phyloP scores from a whole-genome alignment of 768 basidiomycete species.

The Tricholoma hemisulphureum region DNA sequence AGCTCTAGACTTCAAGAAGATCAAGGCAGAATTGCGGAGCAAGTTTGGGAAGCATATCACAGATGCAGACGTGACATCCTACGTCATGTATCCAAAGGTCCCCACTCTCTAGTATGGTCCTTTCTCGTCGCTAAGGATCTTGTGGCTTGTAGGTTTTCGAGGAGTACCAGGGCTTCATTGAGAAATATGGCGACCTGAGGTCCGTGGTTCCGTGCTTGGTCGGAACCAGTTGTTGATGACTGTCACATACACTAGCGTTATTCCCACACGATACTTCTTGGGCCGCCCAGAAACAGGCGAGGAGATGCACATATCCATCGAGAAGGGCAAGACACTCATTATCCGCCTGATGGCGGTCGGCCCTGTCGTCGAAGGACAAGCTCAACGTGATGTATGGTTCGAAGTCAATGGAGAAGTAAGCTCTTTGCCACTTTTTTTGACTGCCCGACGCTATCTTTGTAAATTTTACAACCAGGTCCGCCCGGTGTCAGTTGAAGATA shows the following conservation, averaged over 20 bases:
- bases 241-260: constrained; percentile 53
- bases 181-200: constrained; percentile 95
- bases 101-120: constrained; percentile 10
- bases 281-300: constrained; percentile 88
- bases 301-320: constrained; percentile 96
- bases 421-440: constrained; percentile 4
- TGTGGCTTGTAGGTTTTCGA: constrained; percentile 75
- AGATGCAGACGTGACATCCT: constrained; percentile 89
- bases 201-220: constrained; percentile 32
- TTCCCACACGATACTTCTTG: constrained; percentile 97
- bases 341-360: constrained; percentile 95
- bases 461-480: constrained; percentile 62
- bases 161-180: constrained; percentile 91
- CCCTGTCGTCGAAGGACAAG: constrained; percentile 86
- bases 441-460: constrained; percentile 8
- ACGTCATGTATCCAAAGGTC: constrained; percentile 99
- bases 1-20: constrained; percentile 93
- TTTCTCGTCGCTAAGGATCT: not conserved
- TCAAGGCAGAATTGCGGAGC: constrained; percentile 87
- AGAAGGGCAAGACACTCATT: constrained; percentile 95
- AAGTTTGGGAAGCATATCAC: constrained; percentile 96
- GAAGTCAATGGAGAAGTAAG: constrained; percentile 94
- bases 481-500: constrained; percentile 94
- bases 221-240: not conserved
- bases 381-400: constrained; percentile 96